phyloP scores from a whole-genome alignment of 345 rosid genomes.

The Chamaenerion angustifolium region DNA sequence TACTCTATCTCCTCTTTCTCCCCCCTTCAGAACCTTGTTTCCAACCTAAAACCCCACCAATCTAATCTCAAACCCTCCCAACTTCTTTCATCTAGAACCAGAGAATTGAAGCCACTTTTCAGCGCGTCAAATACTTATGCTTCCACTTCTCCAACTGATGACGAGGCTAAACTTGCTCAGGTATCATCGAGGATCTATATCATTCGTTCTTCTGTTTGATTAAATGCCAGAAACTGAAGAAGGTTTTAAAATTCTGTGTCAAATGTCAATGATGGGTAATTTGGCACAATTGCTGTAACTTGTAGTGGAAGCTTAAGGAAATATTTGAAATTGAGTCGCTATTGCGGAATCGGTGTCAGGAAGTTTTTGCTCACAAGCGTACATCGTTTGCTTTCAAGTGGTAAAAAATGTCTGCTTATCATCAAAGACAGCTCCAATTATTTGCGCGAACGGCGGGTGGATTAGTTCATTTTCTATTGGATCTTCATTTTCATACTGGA shows the following conservation, averaged over 20 bases:
- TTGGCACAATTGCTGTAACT: too few relatives aligned
- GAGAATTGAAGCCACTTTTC: slow-evolving; percentile 5
- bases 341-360: too few relatives aligned
- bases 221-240: not conserved
- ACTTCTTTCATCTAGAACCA: slow-evolving; percentile 1
- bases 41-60: slow-evolving; percentile 9
- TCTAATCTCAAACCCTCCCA: slow-evolving; percentile 5
- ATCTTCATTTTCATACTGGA: too few relatives aligned
- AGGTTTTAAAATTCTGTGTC: not conserved
- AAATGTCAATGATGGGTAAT: not conserved
- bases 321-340: too few relatives aligned
- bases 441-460: too few relatives aligned
- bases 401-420: too few relatives aligned
- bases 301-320: too few relatives aligned
- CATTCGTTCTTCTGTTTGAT: not conserved
- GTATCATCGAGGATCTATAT: slow-evolving; percentile 5
- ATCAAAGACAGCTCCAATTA: too few relatives aligned
- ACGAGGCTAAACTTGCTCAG: slow-evolving; percentile 37
- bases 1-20: slow-evolving; percentile 1
- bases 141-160: slow-evolving; percentile 16
- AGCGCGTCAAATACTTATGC: slow-evolving; percentile 9
- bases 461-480: too few relatives aligned
- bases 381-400: too few relatives aligned
- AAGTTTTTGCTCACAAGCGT: too few relatives aligned
- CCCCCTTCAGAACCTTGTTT: slow-evolving; percentile 1